Base-by-base conservation (phyloP, 192 early-diverging fungal genomes). In the Physocladia obscura region DNA sequence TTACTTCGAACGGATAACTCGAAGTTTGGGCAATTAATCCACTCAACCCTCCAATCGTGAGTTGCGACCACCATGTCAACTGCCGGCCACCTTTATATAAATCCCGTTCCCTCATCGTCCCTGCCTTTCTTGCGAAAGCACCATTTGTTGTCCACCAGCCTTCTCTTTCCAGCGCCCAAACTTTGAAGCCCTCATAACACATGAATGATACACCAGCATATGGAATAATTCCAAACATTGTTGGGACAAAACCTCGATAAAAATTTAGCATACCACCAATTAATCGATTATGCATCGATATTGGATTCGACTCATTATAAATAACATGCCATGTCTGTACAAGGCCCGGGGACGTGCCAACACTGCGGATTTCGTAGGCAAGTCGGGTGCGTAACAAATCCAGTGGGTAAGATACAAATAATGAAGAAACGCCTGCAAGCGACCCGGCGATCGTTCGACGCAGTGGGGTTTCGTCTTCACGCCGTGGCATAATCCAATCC, bases 191-290 rank as follows among this genome's bases (percentile, higher is more conserved):
- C 74, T 95, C 90, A 76, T 99, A 92, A 21, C 86, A 89, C 70
- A 90, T 87, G 76, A 99, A 99, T 6, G 93, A 93, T 1, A 92
- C 92, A 36, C 97, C 97, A 21, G 94, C 97, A 69, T 99, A 99
- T 2, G 97, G 97, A 21, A 97, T 84, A 82, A 99, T 99, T 11
- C 97, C 97, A 69, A 84, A 83, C 22, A 97, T 69, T 17, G 95
- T 88, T 24, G 93, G 89, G n/a, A 90, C 67, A 65, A 95, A 94
- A 47, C 97, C 97, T 21, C 95, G 85, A 76, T 96, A 99, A 77
- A 97, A 97, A 78, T 97, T 99, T 17, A 81, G 59, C 4, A 91
- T 40, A 27, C 81, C 77, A 30, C 54, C 62, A 26, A 59, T 24
- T 34, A 29, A 22, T 21, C 50, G 24, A 11, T 36, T 58, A 22